Evolutionary conservation across 306 rosid genomes (phyloP).

Genomic region (Morella rubra): DNA sequence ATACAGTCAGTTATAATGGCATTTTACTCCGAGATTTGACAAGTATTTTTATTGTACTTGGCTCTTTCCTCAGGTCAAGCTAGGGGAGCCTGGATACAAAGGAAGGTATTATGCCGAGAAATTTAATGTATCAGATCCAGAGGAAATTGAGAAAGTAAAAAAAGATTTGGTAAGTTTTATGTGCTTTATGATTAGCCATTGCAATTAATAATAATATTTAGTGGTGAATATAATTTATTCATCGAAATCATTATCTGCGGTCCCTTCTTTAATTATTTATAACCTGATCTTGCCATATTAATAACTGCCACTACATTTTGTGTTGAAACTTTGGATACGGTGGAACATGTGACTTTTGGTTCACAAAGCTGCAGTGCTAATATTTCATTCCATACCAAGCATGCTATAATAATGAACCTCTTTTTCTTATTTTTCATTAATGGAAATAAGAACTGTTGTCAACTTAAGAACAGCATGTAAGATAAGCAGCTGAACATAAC

Average conservation of each 20-base stretch:
- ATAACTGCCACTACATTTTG: neutral
- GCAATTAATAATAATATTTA: conserved; percentile 3
- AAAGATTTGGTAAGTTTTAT: conserved; percentile 50
- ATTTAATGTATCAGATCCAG: conserved; percentile 54
- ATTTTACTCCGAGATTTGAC: neutral
- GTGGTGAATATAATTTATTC: neutral
- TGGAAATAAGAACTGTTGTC: neutral
- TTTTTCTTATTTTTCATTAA: neutral
- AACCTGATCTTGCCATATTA: neutral
- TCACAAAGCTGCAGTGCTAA: neutral
- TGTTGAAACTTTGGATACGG: neutral
- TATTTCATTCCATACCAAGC: neutral
- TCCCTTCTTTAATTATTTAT: neutral
- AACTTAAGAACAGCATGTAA: neutral
- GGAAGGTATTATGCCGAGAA: conserved; percentile 93
- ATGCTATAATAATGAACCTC: neutral
- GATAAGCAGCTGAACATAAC: neutral
- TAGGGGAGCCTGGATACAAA: conserved; percentile 95
- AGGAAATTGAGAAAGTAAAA: conserved; percentile 62
- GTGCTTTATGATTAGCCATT: neutral
- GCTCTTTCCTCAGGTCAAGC: conserved; percentile 61
- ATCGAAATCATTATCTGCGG: neutral
- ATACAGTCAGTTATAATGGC: neutral
- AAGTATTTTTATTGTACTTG: neutral
- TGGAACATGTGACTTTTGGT: neutral